A percentile compares a stretch with the other conserved stretches of the same genome.
These are phyloP conservation scores for Daldinia loculata DNA, from an alignment of 495 filamentous ascomycete species.

Conservation along the genomic window DNA sequence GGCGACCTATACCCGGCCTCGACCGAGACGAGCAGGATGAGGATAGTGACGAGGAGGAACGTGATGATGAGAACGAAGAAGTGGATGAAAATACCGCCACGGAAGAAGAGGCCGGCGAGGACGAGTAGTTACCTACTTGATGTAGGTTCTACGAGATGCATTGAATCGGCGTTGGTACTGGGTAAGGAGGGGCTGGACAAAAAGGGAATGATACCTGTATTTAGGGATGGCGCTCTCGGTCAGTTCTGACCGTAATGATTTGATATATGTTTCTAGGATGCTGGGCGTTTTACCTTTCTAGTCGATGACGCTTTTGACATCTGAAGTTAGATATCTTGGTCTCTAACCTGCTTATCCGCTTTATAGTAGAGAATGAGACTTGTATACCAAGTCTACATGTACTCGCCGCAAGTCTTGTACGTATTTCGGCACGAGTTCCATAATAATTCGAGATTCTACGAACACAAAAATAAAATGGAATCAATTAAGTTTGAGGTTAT, in stretches of 20 bases:
- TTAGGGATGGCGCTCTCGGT: conserved; percentile 17
- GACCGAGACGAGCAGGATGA: conserved; percentile 58
- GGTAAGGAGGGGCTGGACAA: conserved; percentile 11
- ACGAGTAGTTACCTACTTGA: conserved; percentile 22
- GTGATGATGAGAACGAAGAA: conserved; percentile 61
- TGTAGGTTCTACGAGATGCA: conserved; percentile 21
- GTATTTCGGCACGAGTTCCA: neutral
- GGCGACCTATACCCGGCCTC: conserved; percentile 79
- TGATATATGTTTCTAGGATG: conserved; percentile 5
- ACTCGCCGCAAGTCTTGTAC: neutral
- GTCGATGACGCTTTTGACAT: neutral
- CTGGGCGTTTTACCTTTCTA: neutral
- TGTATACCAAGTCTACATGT: neutral
- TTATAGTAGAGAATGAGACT: neutral
- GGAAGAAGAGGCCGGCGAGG: conserved; percentile 55
- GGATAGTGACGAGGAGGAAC: conserved; percentile 58
- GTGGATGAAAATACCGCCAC: conserved; percentile 59
- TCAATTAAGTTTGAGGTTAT: neutral
- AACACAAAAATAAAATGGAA: neutral
- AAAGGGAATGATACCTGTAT: conserved; percentile 35
- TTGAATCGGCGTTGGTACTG: conserved; percentile 34
- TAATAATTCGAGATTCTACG: neutral
- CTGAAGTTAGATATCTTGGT: neutral
- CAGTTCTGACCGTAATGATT: conserved; percentile 5
- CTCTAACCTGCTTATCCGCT: neutral